These are phyloP conservation scores for Epichloe bromicola DNA, from an alignment of 2,329 filamentous ascomycete species.

Conservation along the genomic window DNA sequence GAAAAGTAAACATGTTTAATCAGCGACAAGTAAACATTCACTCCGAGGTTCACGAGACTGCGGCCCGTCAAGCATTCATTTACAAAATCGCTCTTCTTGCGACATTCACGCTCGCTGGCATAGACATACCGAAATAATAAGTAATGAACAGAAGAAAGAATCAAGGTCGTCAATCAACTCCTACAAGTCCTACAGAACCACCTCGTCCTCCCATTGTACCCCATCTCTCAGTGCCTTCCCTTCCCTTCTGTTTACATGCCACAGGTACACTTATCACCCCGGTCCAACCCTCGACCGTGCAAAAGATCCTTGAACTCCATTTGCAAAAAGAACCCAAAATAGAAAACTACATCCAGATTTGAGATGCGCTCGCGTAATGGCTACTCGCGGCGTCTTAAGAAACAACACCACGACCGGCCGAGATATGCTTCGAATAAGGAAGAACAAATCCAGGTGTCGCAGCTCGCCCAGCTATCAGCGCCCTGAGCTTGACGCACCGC, in stretches of 20 bases:
- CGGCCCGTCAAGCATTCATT: slow-evolving; percentile 1
- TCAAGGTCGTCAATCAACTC: slow-evolving; percentile 10
- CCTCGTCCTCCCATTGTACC: neutral
- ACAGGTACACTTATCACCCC: slow-evolving; percentile 6
- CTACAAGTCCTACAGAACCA: slow-evolving; percentile 9
- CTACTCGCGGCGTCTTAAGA: slow-evolving; percentile 2
- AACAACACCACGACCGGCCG: slow-evolving; percentile 2
- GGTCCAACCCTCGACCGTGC: slow-evolving; percentile 5
- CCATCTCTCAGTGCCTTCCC: slow-evolving; percentile 1
- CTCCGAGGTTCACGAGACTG: neutral
- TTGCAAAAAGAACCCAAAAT: slow-evolving; percentile 26
- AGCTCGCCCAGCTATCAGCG: slow-evolving; percentile 13
- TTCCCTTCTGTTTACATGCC: slow-evolving; percentile 10
- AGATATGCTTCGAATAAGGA: neutral
- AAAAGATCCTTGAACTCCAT: slow-evolving; percentile 24
- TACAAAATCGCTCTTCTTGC: neutral
- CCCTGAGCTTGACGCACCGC: slow-evolving; percentile 20
- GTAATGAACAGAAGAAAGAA: neutral
- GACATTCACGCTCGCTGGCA: neutral
- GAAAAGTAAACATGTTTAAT: no score
- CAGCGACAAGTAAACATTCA: neutral
- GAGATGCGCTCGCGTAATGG: slow-evolving; percentile 4
- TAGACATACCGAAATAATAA: neutral
- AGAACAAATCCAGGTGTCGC: neutral
- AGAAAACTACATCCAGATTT: slow-evolving; percentile 25